Percentiles rank a stretch among this genome's conserved stretches.
These are phyloP conservation scores for Prunus davidiana DNA, from an alignment of 306 rosid genomes.

Conservation along the genomic window DNA sequence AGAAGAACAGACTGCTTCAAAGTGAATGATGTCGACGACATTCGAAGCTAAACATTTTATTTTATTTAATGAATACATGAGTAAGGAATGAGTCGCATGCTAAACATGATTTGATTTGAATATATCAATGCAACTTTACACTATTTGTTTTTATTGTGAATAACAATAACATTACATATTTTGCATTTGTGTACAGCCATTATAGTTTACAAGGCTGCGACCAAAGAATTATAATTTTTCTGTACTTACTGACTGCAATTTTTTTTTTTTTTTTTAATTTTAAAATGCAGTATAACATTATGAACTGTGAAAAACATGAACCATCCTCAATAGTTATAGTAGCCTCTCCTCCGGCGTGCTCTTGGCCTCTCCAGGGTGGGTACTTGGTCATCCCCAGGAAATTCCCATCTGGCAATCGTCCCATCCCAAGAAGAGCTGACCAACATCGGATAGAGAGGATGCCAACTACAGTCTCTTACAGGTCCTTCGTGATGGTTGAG, in stretches of 20 bases:
- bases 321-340: not conserved
- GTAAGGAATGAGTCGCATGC: too few relatives aligned
- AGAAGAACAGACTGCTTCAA: not conserved
- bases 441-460: slow-evolving; percentile 67
- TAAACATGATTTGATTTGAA: not conserved
- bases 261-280: too few relatives aligned
- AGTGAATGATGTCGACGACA: not conserved
- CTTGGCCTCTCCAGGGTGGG: slow-evolving; percentile 13
- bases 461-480: slow-evolving; percentile 97
- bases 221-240: not conserved
- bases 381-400: slow-evolving; percentile 48
- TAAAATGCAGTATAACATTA: not conserved
- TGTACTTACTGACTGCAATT: not conserved
- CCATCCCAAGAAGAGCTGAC: slow-evolving; percentile 99
- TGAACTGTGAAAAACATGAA: not conserved
- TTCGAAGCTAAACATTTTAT: too few relatives aligned
- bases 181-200: not conserved
- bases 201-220: not conserved
- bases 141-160: not conserved
- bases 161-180: not conserved
- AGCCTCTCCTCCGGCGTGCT: not conserved
- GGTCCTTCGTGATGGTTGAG: slow-evolving; percentile 83
- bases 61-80: too few relatives aligned
- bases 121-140: not conserved
- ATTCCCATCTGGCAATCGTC: slow-evolving; percentile 79